Base-by-base conservation (phyloP, 2,329 filamentous ascomycete species). In the Pyrenophora tritici-repentis region DNA sequence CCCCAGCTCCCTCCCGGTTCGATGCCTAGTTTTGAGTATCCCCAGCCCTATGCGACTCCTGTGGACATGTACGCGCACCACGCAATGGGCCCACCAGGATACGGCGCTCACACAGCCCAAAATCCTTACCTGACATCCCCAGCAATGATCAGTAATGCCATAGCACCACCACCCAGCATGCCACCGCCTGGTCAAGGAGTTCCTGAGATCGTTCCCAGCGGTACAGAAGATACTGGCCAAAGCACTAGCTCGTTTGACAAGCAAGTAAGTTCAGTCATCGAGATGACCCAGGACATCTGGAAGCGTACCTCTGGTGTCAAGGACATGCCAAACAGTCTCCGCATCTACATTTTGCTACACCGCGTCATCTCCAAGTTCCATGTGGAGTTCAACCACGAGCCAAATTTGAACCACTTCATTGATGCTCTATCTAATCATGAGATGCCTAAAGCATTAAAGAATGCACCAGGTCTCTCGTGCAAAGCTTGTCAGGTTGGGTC, bases 311-410 rank as follows among this genome's bases (percentile, higher is more conserved):
- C 79, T 6, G 78, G 79, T 3, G 76, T 90, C 55, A 83, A 83
- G 59, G 81, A 85, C 42, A 73, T 90, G 13, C 81, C 85, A 12
- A 81, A 82, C 33, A 82, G 81, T 53, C 78, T 89, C 39, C 84
- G 85, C 58, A 78, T 89, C 13, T 82, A 83, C 53, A 80, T 85
- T 39, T 76, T 89, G 8, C 79, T 92, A 35, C 79, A 87, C 64
- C 84, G 88, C 66, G 74, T 86, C 43, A 78, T 82, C 48, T 79
- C 79, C 47, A 78, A 77, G 31, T 90, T 86, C 63, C 76, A 79
- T 36, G 70, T 80, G 13, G 78, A 77, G 41, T 90, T 86, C 67
- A 75, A 75, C 13, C 78, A 85, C 53, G 78, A 80, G 34, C 82
- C 84, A 1, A 76, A 80, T 7, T 66, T 91, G 29, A 72, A 82